Evolutionary conservation across 441 rosid species (phyloP), one percentile per base, ranked within the genome.

Genomic region (Croton setiger): DNA sequence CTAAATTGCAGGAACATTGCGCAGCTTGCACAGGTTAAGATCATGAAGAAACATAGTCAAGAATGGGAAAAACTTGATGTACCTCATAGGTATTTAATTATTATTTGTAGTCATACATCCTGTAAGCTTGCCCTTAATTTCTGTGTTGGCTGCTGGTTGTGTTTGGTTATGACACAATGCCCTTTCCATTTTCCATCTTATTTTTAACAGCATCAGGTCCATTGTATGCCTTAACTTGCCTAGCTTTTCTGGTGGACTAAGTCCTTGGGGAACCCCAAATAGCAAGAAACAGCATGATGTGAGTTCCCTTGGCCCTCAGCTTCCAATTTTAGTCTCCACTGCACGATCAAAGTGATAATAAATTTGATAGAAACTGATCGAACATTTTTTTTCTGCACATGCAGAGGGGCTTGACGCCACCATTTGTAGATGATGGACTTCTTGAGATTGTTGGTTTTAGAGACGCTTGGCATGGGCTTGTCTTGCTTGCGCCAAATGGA

Each of bases 391-490:
- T 35, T 58, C 20, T 54, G 72, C 53, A 53, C 35, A 5, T 57
- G 7, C 84, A 94, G 99, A 87, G 91, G 74, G 91, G 77, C 71
- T 78, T 92, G 82, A 92, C 98, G 72, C 87, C 98, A 21, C 97
- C 96, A 52, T 88, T 53, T 20, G 97, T 92, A 37, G 98, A 94
- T 78, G 99, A 92, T 83, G 97, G 96, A 73, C 87, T 75, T 56
- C 74, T 94, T 15, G 99, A 94, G 84, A 75, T 94, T 54, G 98
- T 94, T 67, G 99, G 99, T 63, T 94, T 94, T 76, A 87, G 94
- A 85, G 86, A 94, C 86, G 98, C 98, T 72, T 92, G 98, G 99
- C 98, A 94, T 68, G 99, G 98, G 71, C 94, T 92, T 71, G 85
- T 87, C 59, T 82, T 88, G 76, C 86, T 87, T 36, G 86, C 93